Evolutionary conservation across 179 eudicot species (phyloP), one percentile per base, ranked within the genome.

Genomic region (Beta lomatogona): DNA sequence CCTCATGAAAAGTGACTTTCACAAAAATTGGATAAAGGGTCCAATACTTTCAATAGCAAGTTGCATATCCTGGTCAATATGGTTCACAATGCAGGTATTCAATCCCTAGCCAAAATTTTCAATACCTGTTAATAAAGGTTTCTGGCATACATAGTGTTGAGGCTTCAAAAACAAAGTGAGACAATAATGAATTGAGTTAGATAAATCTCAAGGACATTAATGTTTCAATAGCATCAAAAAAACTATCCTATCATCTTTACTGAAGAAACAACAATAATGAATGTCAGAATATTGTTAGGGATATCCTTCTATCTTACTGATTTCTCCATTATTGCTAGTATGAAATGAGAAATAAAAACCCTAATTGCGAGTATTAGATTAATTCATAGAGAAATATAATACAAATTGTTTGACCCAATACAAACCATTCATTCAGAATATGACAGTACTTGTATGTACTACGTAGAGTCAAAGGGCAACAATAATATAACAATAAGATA

Each of bases 11-110:
- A 71, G 81, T 41, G 75, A 76, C 46, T 36, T 60, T 73, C 85
- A 88, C 73, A 75, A 82, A 15, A 76, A 88, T 55, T 88, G 90
- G 90, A 59, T 86, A 57, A 77, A 82, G 75, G 90, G 90, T 57
- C 86, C 88, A 31, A 76, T 86, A 84, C 90, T 88, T 71, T 82
- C 87, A 50, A 60, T 88, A 44, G 88, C 87, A 57, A 88, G 89
- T 73, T 88, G 90, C 71, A 68, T 80, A 66, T 65, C 88, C 44
- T 88, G 90, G 90, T 86, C 90, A 75, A 82, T 88, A 80, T 88
- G 90, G 90, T 88, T 88, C 83, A 88, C 83, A 75, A 84, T 84
- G 86, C 90, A 88, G 90, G 90, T 86, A 88, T 54, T 79, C 76
- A 58, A 71, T 61, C 54, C 73, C 69, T 46, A 28, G 50, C 77